Conservation (phyloP, 306 rosid species). For the Rosa lucieae region DNA sequence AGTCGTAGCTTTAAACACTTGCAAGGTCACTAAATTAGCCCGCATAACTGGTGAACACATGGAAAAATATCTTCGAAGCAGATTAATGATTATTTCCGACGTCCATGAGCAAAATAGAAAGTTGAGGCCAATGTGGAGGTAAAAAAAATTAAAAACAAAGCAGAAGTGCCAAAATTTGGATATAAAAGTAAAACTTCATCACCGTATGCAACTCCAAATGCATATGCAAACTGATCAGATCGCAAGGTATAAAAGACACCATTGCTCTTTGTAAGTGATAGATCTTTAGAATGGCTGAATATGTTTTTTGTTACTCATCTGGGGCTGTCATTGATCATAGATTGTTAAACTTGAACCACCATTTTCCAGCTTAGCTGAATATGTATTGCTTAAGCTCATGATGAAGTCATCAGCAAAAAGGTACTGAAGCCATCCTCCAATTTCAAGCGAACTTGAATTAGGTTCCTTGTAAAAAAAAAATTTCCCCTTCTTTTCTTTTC, state of each 20-base stretch:
- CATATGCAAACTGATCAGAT: not conserved
- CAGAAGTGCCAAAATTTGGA: not conserved
- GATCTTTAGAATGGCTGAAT: not conserved
- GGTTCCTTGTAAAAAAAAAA: too few species aligned
- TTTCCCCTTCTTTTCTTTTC: too few species aligned
- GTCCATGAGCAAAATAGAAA: not conserved
- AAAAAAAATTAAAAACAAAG: not conserved
- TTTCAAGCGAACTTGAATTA: too few species aligned
- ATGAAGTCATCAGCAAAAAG: not conserved
- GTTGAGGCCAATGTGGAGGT: not conserved
- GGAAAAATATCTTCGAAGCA: not conserved
- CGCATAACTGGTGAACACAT: not conserved
- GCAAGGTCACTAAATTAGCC: not conserved
- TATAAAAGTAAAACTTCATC: not conserved
- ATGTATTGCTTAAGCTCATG: not conserved
- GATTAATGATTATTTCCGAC: not conserved
- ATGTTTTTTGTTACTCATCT: not conserved
- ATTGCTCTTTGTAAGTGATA: not conserved
- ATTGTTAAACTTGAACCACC: not conserved
- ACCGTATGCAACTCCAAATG: not conserved
- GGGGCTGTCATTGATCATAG: too few species aligned
- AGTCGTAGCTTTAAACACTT: too few species aligned
- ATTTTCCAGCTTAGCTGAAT: not conserved
- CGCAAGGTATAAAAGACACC: not conserved
- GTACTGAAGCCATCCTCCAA: not conserved